phyloP scores from a whole-genome alignment of 2,329 filamentous ascomycete species.

The Calonectria pseudoturangicola region DNA sequence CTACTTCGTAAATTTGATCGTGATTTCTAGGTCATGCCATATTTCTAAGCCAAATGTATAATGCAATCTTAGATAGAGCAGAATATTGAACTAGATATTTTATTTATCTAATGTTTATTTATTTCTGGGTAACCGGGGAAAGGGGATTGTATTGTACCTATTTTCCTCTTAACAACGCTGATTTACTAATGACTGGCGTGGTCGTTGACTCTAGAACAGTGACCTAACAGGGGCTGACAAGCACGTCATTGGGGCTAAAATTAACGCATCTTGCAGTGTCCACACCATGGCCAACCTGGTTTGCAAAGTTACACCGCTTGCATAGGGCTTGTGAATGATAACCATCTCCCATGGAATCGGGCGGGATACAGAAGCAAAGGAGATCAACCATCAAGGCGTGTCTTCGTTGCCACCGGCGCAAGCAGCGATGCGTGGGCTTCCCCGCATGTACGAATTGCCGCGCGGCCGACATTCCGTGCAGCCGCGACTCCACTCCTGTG shows the following conservation, averaged over 20 bases:
- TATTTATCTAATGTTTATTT: too few relatives aligned
- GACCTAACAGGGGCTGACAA: neutral
- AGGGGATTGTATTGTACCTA: too few relatives aligned
- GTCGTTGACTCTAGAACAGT: neutral
- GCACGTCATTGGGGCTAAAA: conserved; percentile 14
- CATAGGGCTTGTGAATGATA: neutral
- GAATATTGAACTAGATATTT: too few relatives aligned
- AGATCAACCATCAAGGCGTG: conserved; percentile 36
- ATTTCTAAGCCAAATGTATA: too few relatives aligned
- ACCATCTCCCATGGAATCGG: conserved; percentile 7
- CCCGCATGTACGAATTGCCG: conserved; percentile 35
- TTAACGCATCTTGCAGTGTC: neutral
- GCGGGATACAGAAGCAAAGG: conserved; percentile 14
- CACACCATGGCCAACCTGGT: neutral
- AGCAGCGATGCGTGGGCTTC: conserved; percentile 37
- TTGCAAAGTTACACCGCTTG: neutral
- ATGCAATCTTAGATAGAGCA: too few relatives aligned
- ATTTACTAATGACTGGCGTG: too few relatives aligned
- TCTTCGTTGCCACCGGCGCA: conserved; percentile 36
- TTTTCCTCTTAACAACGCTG: too few relatives aligned
- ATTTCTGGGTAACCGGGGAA: too few relatives aligned
- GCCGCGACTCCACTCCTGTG: conserved; percentile 30
- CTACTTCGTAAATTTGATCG: too few relatives aligned
- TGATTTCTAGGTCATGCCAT: too few relatives aligned
- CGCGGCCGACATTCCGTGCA: conserved; percentile 30